Percentiles rank a stretch among this genome's conserved stretches.
phyloP scores from a whole-genome alignment of 2,329 filamentous ascomycete species.

The Microsporum ferrugineum region DNA sequence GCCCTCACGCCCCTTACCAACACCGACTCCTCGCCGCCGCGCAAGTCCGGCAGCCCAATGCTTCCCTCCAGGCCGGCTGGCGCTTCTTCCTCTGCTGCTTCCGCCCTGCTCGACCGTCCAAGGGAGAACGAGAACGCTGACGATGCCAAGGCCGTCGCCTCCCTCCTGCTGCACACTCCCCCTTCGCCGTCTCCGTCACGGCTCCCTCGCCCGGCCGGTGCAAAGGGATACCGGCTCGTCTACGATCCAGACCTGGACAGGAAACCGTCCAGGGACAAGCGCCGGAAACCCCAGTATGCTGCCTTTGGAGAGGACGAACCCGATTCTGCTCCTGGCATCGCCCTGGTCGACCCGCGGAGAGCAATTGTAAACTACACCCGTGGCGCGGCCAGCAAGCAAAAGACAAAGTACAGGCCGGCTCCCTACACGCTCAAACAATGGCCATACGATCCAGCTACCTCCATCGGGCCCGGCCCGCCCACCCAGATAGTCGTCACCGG shows the following conservation, averaged over 20 bases:
- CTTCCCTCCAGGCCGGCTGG: constrained; percentile 28
- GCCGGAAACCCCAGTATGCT: constrained; percentile 43
- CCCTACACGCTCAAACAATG: constrained; percentile 73
- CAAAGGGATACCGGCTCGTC: constrained; percentile 47
- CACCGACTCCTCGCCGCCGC: constrained; percentile 52
- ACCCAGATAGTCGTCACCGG: constrained; percentile 87
- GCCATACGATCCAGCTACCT: constrained; percentile 67
- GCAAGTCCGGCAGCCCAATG: constrained; percentile 45
- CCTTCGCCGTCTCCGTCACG: constrained; percentile 32
- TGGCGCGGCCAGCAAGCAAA: constrained; percentile 52
- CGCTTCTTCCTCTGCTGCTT: background rate
- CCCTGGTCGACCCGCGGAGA: constrained; percentile 71
- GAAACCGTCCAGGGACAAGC: constrained; percentile 45
- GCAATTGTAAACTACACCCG: constrained; percentile 52
- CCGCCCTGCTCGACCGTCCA: constrained; percentile 15
- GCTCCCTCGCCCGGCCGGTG: constrained; percentile 40
- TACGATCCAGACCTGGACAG: constrained; percentile 55
- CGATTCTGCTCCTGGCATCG: constrained; percentile 44
- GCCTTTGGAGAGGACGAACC: constrained; percentile 48
- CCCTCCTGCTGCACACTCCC: constrained; percentile 31
- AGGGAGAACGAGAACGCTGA: constrained; percentile 22
- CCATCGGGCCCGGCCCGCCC: constrained; percentile 77
- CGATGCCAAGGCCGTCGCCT: constrained; percentile 25
- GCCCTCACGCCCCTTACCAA: constrained; percentile 56
- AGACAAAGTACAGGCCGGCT: constrained; percentile 59